phyloP scores from a whole-genome alignment of 805 yeast genomes.

The Candida tallmaniae region DNA sequence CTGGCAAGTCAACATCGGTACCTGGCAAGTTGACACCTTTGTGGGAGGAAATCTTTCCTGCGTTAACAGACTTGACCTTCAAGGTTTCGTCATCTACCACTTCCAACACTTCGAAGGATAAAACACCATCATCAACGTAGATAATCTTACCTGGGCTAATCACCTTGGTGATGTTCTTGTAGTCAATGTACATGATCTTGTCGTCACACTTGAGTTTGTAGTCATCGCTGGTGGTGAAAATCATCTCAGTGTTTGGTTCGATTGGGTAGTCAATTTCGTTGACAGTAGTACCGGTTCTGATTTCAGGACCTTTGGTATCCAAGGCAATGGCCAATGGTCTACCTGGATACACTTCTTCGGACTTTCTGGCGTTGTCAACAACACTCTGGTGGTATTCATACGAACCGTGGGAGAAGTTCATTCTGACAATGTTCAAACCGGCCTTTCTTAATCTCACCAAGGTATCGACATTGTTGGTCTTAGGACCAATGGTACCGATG shows the following conservation, averaged over 20 bases:
- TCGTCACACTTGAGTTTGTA: conserved; percentile 71
- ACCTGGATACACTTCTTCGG: conserved; percentile 85
- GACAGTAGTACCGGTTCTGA: conserved; percentile 94
- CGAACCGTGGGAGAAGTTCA: conserved; percentile 99
- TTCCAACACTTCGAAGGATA: conserved; percentile 89
- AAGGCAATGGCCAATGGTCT: conserved; percentile 98
- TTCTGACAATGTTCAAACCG: conserved; percentile 95
- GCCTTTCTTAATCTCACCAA: conserved; percentile 89
- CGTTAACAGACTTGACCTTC: conserved; percentile 84
- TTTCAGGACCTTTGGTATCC: conserved; percentile 99
- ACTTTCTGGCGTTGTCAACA: conserved; percentile 92
- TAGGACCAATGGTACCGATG: conserved; percentile 98
- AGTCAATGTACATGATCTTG: conserved; percentile 84
- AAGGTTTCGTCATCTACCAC: conserved; percentile 75
- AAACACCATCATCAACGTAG: conserved; percentile 96
- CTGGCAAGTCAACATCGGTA: conserved; percentile 98
- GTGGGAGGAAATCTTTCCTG: conserved; percentile 94
- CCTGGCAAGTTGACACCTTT: conserved; percentile 99
- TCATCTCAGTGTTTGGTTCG: conserved; percentile 82
- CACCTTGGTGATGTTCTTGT: conserved; percentile 94
- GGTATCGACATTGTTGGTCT: conserved; percentile 85
- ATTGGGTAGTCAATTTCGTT: conserved; percentile 81
- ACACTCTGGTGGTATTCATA: conserved; percentile 97
- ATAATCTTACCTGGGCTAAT: conserved; percentile 83
- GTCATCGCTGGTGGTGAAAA: conserved; percentile 83